phyloP scores from a whole-genome alignment of 2,329 filamentous ascomycete species.

The Colletotrichum echinochloae region DNA sequence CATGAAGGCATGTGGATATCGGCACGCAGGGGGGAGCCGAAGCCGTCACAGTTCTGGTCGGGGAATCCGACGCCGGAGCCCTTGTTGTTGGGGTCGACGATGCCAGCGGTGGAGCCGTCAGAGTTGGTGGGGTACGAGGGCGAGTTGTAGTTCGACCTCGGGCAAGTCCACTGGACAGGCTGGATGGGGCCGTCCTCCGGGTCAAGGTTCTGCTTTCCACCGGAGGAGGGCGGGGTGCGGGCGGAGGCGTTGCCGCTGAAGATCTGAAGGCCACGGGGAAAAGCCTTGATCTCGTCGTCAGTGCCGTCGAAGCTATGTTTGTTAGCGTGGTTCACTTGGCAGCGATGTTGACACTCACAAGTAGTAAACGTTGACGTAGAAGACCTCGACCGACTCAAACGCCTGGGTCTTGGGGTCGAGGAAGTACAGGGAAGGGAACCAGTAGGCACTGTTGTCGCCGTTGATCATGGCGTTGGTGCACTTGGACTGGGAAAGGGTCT shows the following conservation, averaged over 20 bases:
- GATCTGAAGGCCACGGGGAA: conserved; percentile 79
- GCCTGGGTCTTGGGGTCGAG: conserved; percentile 70
- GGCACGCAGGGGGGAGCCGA: conserved; percentile 70
- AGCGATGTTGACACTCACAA: conserved; percentile 58
- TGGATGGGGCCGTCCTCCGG: conserved; percentile 64
- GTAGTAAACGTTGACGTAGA: conserved; percentile 84
- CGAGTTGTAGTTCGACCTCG: conserved; percentile 60
- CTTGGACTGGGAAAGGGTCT: conserved; percentile 68
- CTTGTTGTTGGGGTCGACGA: conserved; percentile 65
- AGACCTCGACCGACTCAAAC: conserved; percentile 74
- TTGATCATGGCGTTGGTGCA: conserved; percentile 79
- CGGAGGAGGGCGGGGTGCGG: conserved; percentile 66
- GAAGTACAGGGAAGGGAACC: conserved; percentile 80
- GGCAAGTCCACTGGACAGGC: conserved; percentile 71
- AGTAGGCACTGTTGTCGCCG: conserved; percentile 80
- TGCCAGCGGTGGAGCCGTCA: conserved; percentile 66
- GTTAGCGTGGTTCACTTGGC: conserved; percentile 43
- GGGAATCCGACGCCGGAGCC: conserved; percentile 76
- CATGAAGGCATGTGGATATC: conserved; percentile 81
- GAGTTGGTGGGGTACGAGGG: conserved; percentile 67
- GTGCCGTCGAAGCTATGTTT: conserved; percentile 67
- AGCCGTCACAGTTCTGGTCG: conserved; percentile 74
- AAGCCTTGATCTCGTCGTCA: conserved; percentile 75
- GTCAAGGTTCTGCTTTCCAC: conserved; percentile 63
- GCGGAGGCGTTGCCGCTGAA: conserved; percentile 72